Evolutionary conservation across 1,284 basidiomycete species (phyloP).

Genomic region (Marasmius oreades): DNA sequence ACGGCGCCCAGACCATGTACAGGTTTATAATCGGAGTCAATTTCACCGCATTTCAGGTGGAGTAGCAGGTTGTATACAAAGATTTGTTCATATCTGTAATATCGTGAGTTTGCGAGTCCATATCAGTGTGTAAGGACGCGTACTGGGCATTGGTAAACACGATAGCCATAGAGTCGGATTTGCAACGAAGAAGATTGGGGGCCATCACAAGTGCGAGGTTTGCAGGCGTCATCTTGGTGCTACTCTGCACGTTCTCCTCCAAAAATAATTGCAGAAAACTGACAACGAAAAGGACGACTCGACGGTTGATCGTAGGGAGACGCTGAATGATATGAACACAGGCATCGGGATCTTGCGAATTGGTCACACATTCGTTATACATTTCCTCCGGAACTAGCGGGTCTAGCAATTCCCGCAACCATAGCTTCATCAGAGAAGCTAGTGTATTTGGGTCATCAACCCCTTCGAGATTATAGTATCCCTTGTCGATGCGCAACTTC

Average conservation of each 20-base stretch:
- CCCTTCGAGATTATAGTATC: slow-evolving; percentile 84
- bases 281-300: slow-evolving; percentile 82
- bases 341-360: slow-evolving; percentile 60
- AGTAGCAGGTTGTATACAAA: slow-evolving; percentile 83
- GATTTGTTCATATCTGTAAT: slow-evolving; percentile 75
- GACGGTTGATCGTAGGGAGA: slow-evolving; percentile 79
- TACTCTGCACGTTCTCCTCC: slow-evolving; percentile 63
- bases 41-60: slow-evolving; percentile 69
- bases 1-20: slow-evolving; percentile 72
- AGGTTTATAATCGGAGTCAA: slow-evolving; percentile 74
- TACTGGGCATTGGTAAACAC: slow-evolving; percentile 88
- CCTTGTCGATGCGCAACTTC: slow-evolving; percentile 84
- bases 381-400: slow-evolving; percentile 84
- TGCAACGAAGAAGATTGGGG: slow-evolving; percentile 82
- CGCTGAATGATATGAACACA: slow-evolving; percentile 73
- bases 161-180: slow-evolving; percentile 76
- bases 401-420: slow-evolving; percentile 86
- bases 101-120: slow-evolving; percentile 5
- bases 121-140: slow-evolving; percentile 29
- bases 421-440: slow-evolving; percentile 86
- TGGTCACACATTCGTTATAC: slow-evolving; percentile 82
- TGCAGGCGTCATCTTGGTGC: slow-evolving; percentile 85
- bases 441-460: slow-evolving; percentile 87
- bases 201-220: slow-evolving; percentile 84
- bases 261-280: slow-evolving; percentile 89